A percentile compares a stretch with the other conserved stretches of the same genome.
Conservation (phyloP, 768 basidiomycete species). For the Suillus bovinus region DNA sequence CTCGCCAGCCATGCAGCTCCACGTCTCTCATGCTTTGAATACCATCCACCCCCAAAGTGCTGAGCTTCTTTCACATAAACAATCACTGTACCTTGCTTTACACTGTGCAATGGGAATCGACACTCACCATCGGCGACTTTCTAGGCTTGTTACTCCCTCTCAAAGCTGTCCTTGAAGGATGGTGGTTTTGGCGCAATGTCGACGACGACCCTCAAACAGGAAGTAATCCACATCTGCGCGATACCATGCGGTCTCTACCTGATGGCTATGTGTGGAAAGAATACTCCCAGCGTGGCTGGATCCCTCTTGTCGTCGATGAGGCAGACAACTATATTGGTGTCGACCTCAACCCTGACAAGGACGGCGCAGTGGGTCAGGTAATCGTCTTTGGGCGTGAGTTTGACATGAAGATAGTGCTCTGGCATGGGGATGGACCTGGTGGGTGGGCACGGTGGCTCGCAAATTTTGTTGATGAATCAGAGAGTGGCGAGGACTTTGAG, state of each 20-base stretch:
- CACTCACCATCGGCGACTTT: constrained; percentile 62
- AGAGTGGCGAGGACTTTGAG: constrained; percentile 87
- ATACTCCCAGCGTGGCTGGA: constrained; percentile 95
- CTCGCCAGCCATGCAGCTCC: constrained; percentile 56
- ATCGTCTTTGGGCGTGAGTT: constrained; percentile 99
- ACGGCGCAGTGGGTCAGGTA: constrained; percentile 83
- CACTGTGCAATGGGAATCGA: constrained; percentile 78
- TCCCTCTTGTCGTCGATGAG: constrained; percentile 92
- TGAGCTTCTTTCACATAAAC: constrained; percentile 61
- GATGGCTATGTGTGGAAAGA: constrained; percentile 84
- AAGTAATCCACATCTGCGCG: constrained; percentile 68
- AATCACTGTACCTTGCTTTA: constrained; percentile 65
- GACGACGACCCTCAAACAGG: constrained; percentile 88
- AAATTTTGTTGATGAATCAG: constrained; percentile 88
- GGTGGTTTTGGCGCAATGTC: constrained; percentile 94
- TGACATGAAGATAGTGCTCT: constrained; percentile 95
- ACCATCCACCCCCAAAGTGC: constrained; percentile 42
- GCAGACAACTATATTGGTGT: constrained; percentile 96
- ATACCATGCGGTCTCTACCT: constrained; percentile 87
- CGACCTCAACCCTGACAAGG: constrained; percentile 84
- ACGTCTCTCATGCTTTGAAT: constrained; percentile 63
- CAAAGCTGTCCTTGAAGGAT: constrained; percentile 93
- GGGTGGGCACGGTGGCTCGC: constrained; percentile 98
- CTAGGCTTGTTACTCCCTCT: constrained; percentile 80
- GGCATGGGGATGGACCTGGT: constrained; percentile 83